phyloP scores from a whole-genome alignment of 768 basidiomycete species.

The Mycena floridula region DNA sequence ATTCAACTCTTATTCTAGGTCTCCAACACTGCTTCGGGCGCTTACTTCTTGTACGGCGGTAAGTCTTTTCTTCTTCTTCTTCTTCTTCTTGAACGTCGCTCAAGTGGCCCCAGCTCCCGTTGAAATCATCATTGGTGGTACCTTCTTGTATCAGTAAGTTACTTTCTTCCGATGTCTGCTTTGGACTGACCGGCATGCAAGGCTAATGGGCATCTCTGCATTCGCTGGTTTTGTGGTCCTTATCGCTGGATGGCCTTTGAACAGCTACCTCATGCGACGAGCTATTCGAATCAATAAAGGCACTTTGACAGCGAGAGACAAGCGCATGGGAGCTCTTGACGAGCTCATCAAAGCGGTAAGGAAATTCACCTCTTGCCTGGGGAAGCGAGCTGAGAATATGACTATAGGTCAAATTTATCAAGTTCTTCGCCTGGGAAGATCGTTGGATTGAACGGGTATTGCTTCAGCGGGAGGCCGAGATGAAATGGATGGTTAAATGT shows the following conservation, averaged over 20 bases:
- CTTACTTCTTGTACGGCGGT: slow-evolving; percentile 69
- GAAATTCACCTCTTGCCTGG: slow-evolving; percentile 82
- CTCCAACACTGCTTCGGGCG: slow-evolving; percentile 44
- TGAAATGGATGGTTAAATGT: slow-evolving; percentile 76
- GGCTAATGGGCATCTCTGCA: slow-evolving; percentile 61
- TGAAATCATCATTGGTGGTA: slow-evolving; percentile 65
- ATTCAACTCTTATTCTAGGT: slow-evolving; percentile 23
- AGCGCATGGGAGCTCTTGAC: slow-evolving; percentile 71
- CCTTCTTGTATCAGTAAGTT: slow-evolving; percentile 71
- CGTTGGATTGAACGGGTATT: slow-evolving; percentile 65
- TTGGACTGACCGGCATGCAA: slow-evolving; percentile 15
- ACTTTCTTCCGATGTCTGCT: background rate
- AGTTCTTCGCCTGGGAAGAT: slow-evolving; percentile 81
- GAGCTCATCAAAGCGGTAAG: slow-evolving; percentile 73
- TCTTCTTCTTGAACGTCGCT: slow-evolving; percentile 9
- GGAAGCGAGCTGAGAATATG: slow-evolving; percentile 19
- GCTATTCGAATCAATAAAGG: slow-evolving; percentile 58
- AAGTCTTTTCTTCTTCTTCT: slow-evolving; percentile 10
- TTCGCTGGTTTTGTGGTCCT: slow-evolving; percentile 74
- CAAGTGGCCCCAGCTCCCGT: slow-evolving; percentile 47
- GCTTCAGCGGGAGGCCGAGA: slow-evolving; percentile 61
- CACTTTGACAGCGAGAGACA: slow-evolving; percentile 56
- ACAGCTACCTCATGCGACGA: slow-evolving; percentile 56
- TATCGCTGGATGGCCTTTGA: slow-evolving; percentile 63
- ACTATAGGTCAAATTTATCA: slow-evolving; percentile 61